These are phyloP conservation scores for Actinomortierella wolfii DNA, from an alignment of 371 early-diverging fungal genomes.

Conservation along the genomic window DNA sequence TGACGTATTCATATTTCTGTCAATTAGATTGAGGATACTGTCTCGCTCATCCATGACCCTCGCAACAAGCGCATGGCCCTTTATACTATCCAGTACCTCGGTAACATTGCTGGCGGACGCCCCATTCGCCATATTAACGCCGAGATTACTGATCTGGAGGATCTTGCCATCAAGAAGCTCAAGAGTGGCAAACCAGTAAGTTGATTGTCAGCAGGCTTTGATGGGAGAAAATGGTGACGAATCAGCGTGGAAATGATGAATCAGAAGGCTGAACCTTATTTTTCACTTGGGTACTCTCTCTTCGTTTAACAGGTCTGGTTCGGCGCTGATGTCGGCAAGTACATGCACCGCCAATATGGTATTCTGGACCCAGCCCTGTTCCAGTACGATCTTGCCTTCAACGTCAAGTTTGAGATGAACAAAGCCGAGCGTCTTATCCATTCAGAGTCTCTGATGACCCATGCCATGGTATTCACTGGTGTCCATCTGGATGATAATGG, in stretches of 20 bases:
- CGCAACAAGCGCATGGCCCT: slow-evolving; percentile 63
- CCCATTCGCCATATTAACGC: slow-evolving; percentile 76
- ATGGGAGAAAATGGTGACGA: neutral
- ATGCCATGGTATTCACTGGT: slow-evolving; percentile 86
- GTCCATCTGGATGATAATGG: slow-evolving; percentile 71
- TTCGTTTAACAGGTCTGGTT: slow-evolving; percentile 64
- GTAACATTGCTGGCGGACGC: slow-evolving; percentile 74
- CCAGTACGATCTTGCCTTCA: slow-evolving; percentile 75
- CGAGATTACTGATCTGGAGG: slow-evolving; percentile 59
- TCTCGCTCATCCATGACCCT: slow-evolving; percentile 83
- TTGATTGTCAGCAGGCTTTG: neutral
- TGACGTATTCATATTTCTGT: slow-evolving; percentile 1
- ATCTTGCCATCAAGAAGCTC: slow-evolving; percentile 62
- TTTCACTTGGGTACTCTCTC: neutral
- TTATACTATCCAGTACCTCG: slow-evolving; percentile 80
- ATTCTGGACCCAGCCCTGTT: slow-evolving; percentile 70
- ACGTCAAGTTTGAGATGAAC: slow-evolving; percentile 61
- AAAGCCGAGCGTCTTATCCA: slow-evolving; percentile 78
- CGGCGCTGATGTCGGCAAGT: slow-evolving; percentile 82
- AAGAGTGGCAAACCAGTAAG: slow-evolving; percentile 64
- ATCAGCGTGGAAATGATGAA: neutral
- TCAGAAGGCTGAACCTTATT: no score
- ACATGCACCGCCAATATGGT: slow-evolving; percentile 51
- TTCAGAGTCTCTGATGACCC: slow-evolving; percentile 80
- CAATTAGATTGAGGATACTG: slow-evolving; percentile 60